Base-by-base conservation (phyloP, 352 stramenopile genomes). In the Pythium pyrilobum region DNA sequence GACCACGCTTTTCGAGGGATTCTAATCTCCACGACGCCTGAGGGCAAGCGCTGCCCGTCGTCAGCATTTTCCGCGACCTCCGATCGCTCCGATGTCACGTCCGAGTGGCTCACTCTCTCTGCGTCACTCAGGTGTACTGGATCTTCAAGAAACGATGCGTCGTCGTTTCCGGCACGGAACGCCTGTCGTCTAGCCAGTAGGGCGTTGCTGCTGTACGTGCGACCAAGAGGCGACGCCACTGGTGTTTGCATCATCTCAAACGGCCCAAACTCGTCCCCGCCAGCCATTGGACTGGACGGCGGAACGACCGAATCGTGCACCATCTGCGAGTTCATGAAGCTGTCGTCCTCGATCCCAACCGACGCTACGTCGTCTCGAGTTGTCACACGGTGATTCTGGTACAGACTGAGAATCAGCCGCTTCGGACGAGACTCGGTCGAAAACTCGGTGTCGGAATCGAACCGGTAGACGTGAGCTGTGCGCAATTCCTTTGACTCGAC, bases 1-100 rank as follows among this genome's bases (percentile, higher is more conserved):
- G 79, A 77, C 84, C 84, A 94, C 13, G 82, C 81, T 63, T 92
- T 92, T 41, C 84, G 86, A 18, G 84, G 84, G 33, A 94, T 84
- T 37, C 80, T 84, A 52, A 94, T 94, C 36, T 92, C 79, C 2
- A 91, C 69, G n/a, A 74, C 63, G 4, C 75, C 81, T 12, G 77
- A 69, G 3, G 72, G 65, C 21, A 76, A 54, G 3, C 67, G 65
- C 1, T 59, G 48, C 0, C 67, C 52, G 20, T 66, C 72, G 33
- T 68, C 66, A 23, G 37, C 54, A 39, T 70, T 46, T 16, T 56
- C 59, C 15, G 70, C 64, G 5, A 70, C 59, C 16, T 87, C 78
- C 2, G 71, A 86, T 25, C 67, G 62, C 11, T 84, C 71, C 0
- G 81, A 92, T 4, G 77, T 82, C 6, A 68, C 76, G 32, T 87